Conservation (phyloP, 192 early-diverging fungal species). For the Podila epicladia region DNA sequence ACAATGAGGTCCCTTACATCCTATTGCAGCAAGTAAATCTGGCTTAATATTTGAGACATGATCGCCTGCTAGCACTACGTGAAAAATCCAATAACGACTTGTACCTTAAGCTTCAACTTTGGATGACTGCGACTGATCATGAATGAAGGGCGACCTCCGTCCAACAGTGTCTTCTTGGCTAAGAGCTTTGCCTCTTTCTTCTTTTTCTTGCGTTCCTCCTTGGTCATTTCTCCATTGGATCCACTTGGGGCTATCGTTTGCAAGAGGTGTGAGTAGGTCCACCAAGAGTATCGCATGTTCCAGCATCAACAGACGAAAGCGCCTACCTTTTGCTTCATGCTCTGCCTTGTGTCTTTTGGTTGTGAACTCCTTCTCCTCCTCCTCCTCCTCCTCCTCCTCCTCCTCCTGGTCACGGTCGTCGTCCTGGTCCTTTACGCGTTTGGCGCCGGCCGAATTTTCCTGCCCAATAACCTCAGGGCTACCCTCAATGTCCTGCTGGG, state of each 20-base stretch:
- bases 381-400: too few species aligned
- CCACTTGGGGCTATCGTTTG: too few species aligned
- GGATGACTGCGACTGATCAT: slow-evolving; percentile 29
- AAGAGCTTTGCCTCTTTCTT: slow-evolving; percentile 26
- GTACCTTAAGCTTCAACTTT: slow-evolving; percentile 44
- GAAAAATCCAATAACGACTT: too few species aligned
- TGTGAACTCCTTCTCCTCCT: neutral
- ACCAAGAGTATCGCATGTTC: too few species aligned
- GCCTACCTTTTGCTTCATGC: neutral
- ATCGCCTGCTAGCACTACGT: too few species aligned
- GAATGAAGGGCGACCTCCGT: slow-evolving; percentile 24
- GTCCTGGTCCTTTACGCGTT: neutral
- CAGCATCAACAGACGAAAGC: too few species aligned
- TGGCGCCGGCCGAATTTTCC: neutral
- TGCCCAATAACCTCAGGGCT: neutral
- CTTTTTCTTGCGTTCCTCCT: slow-evolving; percentile 10
- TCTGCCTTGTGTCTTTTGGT: neutral
- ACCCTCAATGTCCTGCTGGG: neutral
- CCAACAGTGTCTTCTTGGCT: slow-evolving; percentile 11
- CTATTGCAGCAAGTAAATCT: neutral
- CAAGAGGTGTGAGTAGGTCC: too few species aligned
- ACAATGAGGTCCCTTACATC: slow-evolving; percentile 37
- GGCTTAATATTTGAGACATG: neutral
- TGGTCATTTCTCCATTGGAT: slow-evolving; percentile 6
- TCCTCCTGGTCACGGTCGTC: neutral